Evolutionary conservation across 345 rosid genomes (phyloP).

Genomic region (Pistacia integerrima): DNA sequence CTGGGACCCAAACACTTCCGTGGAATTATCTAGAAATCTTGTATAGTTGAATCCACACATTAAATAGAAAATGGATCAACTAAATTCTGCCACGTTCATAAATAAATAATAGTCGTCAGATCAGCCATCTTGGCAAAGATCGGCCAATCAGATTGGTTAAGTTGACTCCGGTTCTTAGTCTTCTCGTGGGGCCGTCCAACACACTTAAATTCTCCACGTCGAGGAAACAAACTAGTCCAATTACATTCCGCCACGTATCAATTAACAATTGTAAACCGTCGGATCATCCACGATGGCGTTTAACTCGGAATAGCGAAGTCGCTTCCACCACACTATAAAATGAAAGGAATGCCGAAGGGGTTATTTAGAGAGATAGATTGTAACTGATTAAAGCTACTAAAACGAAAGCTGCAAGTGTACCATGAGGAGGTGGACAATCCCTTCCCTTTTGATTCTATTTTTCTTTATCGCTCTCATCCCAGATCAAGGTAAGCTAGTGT

Average conservation of each 20-base stretch:
- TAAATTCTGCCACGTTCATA: conserved; percentile 29
- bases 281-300: conserved; percentile 49
- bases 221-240: conserved; percentile 27
- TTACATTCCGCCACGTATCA: conserved; percentile 39
- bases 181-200: conserved; percentile 26
- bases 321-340: conserved; percentile 17
- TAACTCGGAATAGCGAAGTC: background rate
- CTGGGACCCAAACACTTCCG: background rate
- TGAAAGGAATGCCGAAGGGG: background rate
- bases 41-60: conserved; percentile 3
- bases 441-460: conserved; percentile 73
- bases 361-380: background rate
- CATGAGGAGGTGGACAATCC: conserved; percentile 93
- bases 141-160: conserved; percentile 20
- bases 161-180: conserved; percentile 17
- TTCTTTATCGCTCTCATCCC: conserved; percentile 68
- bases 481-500: conserved; percentile 66
- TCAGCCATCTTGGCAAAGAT: conserved; percentile 20
- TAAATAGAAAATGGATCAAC: conserved; percentile 11
- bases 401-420: conserved; percentile 16
- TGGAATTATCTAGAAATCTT: conserved; percentile 10
- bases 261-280: background rate
- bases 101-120: conserved; percentile 8
- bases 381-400: conserved; percentile 25
- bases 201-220: conserved; percentile 50